Conservation (phyloP, 257 asterid species). For the Solanum sparsipilum region DNA sequence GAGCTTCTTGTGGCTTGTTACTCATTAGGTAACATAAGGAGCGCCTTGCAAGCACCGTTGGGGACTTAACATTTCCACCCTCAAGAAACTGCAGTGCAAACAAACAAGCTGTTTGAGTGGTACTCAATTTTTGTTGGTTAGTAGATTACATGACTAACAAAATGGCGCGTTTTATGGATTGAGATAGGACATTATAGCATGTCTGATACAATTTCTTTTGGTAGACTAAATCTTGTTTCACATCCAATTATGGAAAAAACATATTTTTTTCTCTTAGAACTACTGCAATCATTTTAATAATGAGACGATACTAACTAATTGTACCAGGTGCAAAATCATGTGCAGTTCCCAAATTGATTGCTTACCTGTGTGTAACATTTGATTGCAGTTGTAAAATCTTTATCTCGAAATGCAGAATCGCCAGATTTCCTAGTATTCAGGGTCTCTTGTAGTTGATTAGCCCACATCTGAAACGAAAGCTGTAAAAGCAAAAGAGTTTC, state of each 20-base stretch:
- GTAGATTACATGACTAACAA: neutral
- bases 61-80: conserved; percentile 28
- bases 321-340: neutral
- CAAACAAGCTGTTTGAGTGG: neutral
- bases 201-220: neutral
- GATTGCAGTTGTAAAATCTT: conserved; percentile 29
- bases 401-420: conserved; percentile 31
- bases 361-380: conserved; percentile 28
- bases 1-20: conserved; percentile 32
- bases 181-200: neutral
- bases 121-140: neutral
- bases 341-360: neutral
- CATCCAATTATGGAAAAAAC: neutral
- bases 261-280: neutral
- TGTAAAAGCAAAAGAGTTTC: conserved; percentile 10
- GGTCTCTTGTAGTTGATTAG: conserved; percentile 33
- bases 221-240: neutral
- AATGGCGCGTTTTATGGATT: neutral
- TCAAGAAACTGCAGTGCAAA: conserved; percentile 24
- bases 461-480: conserved; percentile 47
- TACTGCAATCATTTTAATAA: neutral
- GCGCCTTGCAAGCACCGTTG: conserved; percentile 37
- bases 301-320: neutral
- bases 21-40: conserved; percentile 31
- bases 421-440: conserved; percentile 32